A percentile compares a stretch with the other conserved stretches of the same genome.
These are phyloP conservation scores for Paecilomyces sp. DNA, from an alignment of 2,329 filamentous ascomycete species.

Conservation along the genomic window DNA sequence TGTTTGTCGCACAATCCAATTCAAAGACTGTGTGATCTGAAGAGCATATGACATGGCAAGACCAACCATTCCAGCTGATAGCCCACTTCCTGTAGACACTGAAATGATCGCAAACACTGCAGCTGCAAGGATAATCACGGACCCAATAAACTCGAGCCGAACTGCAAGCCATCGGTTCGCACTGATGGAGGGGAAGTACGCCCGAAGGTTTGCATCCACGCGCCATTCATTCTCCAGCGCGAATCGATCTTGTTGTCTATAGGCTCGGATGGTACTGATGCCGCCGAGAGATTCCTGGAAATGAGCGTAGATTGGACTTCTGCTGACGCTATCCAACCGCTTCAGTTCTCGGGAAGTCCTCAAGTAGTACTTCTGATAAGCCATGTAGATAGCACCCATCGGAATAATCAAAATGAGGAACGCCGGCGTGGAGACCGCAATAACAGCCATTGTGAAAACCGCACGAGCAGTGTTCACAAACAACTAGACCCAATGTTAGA, in stretches of 20 bases:
- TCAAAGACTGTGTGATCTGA: constrained; percentile 93
- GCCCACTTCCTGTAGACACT: constrained; percentile 58
- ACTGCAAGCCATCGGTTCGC: constrained; percentile 92
- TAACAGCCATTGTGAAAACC: constrained; percentile 77
- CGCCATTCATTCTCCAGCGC: constrained; percentile 94
- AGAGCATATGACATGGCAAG: constrained; percentile 95
- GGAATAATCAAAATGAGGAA: constrained; percentile 79
- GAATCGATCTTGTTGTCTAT: constrained; percentile 81
- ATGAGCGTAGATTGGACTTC: constrained; percentile 94
- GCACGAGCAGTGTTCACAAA: constrained; percentile 71
- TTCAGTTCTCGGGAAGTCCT: constrained; percentile 94
- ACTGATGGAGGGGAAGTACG: constrained; percentile 93
- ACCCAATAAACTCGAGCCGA: constrained; percentile 90
- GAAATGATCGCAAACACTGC: constrained; percentile 77
- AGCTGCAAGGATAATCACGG: constrained; percentile 81
- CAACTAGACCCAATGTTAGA: constrained; percentile 26
- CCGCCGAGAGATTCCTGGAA: constrained; percentile 96
- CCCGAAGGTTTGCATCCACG: constrained; percentile 86
- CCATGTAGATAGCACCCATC: constrained; percentile 73
- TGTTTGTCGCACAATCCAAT: constrained; percentile 98
- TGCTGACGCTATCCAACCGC: constrained; percentile 86
- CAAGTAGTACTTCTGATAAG: constrained; percentile 94
- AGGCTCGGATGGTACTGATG: constrained; percentile 91
- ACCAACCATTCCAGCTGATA: constrained; percentile 74
- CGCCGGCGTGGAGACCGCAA: constrained; percentile 70